phyloP scores from a whole-genome alignment of 495 filamentous ascomycete species.

The Aspergillus funiculosus region DNA sequence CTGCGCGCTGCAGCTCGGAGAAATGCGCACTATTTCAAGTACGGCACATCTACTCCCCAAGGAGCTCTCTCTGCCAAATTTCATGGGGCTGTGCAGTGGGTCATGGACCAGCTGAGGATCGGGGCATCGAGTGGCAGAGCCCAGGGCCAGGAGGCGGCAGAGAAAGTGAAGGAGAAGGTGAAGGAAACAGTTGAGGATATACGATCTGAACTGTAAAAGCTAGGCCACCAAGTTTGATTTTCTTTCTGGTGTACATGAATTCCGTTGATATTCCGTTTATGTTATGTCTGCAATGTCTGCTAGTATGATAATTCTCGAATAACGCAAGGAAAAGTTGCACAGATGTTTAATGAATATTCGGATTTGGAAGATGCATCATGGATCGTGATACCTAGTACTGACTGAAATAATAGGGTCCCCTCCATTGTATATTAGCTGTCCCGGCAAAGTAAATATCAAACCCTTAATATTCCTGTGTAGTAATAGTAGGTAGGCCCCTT shows the following conservation, averaged over 20 bases:
- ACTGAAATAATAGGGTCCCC: too few species aligned
- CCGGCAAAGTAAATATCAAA: too few species aligned
- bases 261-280: not conserved
- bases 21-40: constrained; percentile 69
- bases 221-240: not conserved
- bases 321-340: too few species aligned
- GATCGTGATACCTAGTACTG: too few species aligned
- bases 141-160: constrained; percentile 48
- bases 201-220: constrained; percentile 25
- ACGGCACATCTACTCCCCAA: constrained; percentile 62
- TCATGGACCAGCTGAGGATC: constrained; percentile 53
- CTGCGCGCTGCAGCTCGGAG: constrained; percentile 62
- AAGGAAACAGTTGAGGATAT: constrained; percentile 25
- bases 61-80: constrained; percentile 61
- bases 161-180: constrained; percentile 35
- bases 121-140: constrained; percentile 61
- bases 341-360: too few species aligned
- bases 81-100: constrained; percentile 54
- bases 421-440: too few species aligned
- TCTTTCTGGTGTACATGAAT: constrained; percentile 3
- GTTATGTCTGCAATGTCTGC: too few species aligned
- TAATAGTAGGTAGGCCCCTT: too few species aligned
- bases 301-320: too few species aligned
- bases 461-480: too few species aligned
- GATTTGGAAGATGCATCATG: too few species aligned